A percentile compares a stretch with the other conserved stretches of the same genome.
Conservation (phyloP, 2,329 filamentous ascomycete genomes). For the Rutstroemia sydowiana region DNA sequence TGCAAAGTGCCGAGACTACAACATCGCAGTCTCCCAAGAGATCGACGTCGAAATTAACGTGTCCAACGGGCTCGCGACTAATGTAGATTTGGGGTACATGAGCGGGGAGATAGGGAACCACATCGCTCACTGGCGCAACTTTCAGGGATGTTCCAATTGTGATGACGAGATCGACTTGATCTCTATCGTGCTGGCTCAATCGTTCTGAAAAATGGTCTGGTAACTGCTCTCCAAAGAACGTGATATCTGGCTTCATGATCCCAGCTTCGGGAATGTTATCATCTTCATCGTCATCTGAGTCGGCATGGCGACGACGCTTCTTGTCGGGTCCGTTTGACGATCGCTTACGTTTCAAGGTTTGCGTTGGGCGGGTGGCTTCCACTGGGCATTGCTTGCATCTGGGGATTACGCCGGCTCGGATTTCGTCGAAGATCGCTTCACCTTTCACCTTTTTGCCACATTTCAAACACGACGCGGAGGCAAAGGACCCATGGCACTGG, state of each 20-base stretch:
- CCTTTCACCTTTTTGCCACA: conserved; percentile 70
- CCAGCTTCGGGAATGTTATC: conserved; percentile 55
- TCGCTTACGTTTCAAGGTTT: conserved; percentile 49
- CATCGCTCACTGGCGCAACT: conserved; percentile 87
- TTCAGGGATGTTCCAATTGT: conserved; percentile 83
- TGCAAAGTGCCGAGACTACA: conserved; percentile 79
- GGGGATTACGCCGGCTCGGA: conserved; percentile 69
- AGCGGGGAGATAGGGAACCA: conserved; percentile 72
- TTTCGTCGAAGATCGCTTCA: conserved; percentile 70
- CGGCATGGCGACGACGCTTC: conserved; percentile 28
- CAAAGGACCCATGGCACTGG: conserved; percentile 95
- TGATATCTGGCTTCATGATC: conserved; percentile 71
- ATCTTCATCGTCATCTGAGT: conserved; percentile 64
- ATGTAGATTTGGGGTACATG: conserved; percentile 86
- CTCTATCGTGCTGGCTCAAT: conserved; percentile 45
- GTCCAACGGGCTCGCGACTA: conserved; percentile 72
- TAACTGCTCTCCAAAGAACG: conserved; percentile 76
- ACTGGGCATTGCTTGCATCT: conserved; percentile 66
- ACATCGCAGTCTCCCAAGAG: conserved; percentile 92
- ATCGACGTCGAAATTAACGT: conserved; percentile 95
- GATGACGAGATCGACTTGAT: conserved; percentile 67
- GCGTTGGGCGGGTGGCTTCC: conserved; percentile 39
- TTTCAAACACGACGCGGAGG: conserved; percentile 80
- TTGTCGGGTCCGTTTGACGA: conserved; percentile 45
- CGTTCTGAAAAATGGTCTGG: conserved; percentile 56